Conservation (phyloP, 2,329 filamentous ascomycete species). For the Xylariaceae sp. region DNA sequence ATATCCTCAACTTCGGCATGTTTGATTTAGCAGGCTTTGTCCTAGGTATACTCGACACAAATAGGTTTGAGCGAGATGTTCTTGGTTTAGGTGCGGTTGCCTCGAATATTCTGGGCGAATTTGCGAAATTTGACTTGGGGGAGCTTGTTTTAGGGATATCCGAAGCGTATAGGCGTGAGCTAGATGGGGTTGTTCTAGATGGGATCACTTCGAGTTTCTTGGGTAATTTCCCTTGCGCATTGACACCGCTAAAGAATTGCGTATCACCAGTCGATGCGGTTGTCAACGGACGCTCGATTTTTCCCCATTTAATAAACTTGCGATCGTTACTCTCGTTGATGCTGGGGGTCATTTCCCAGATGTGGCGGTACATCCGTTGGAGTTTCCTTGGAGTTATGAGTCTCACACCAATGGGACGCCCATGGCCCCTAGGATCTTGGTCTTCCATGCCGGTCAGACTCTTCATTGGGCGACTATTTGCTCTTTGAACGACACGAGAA, state of each 20-base stretch:
- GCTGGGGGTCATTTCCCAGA: slow-evolving; percentile 30
- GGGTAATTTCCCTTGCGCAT: slow-evolving; percentile 25
- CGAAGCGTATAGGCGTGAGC: too few species aligned
- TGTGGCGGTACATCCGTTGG: slow-evolving; percentile 38
- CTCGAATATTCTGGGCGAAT: too few species aligned
- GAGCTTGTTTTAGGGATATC: too few species aligned
- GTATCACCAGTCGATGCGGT: slow-evolving; percentile 32
- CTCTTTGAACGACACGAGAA: slow-evolving; percentile 36
- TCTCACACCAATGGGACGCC: slow-evolving; percentile 31
- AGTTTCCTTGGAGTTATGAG: slow-evolving; percentile 39
- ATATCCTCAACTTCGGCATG: too few species aligned
- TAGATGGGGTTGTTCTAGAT: neutral
- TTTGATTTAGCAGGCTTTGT: too few species aligned
- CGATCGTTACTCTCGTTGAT: slow-evolving; percentile 28
- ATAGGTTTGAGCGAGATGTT: too few species aligned
- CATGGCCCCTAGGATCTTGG: slow-evolving; percentile 33
- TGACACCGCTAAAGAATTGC: slow-evolving; percentile 47
- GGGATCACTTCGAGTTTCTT: neutral
- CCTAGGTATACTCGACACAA: too few species aligned
- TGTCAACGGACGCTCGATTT: slow-evolving; percentile 23
- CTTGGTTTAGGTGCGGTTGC: too few species aligned
- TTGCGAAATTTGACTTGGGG: too few species aligned
- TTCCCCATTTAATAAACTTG: slow-evolving; percentile 44
- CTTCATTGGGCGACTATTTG: slow-evolving; percentile 32
- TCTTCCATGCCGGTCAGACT: slow-evolving; percentile 35